A percentile compares a stretch with the other conserved stretches of the same genome.
Conservation (phyloP, 2,329 filamentous ascomycete species). For the Trichoderma sp. region DNA sequence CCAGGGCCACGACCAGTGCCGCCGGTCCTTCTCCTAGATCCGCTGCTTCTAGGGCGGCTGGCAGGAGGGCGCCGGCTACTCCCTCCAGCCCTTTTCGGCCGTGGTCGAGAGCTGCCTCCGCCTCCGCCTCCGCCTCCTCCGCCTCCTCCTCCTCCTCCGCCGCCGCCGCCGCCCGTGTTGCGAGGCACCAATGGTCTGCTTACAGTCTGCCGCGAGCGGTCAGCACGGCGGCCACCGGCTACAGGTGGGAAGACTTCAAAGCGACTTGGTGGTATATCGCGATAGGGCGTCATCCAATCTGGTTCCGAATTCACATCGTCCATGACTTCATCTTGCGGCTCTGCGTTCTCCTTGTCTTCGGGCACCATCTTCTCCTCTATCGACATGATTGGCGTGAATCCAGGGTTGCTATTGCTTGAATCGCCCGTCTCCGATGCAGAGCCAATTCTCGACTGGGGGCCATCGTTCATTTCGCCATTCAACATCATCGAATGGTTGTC, state of each 20-base stretch:
- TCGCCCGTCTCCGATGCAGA: conserved; percentile 6
- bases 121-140: too few species aligned
- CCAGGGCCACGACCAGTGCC: conserved; percentile 63
- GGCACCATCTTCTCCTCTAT: conserved; percentile 31
- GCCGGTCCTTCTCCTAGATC: conserved; percentile 54
- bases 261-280: conserved; percentile 62
- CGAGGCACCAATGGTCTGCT: conserved; percentile 39
- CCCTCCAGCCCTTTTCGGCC: conserved; percentile 39
- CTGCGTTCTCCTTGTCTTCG: conserved; percentile 35
- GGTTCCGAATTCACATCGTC: conserved; percentile 30
- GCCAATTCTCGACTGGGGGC: conserved; percentile 13
- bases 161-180: conserved; percentile 25
- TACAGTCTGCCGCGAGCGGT: conserved; percentile 43
- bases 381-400: conserved; percentile 27
- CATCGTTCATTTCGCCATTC: conserved; percentile 26
- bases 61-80: conserved; percentile 32
- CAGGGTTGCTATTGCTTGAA: conserved; percentile 6
- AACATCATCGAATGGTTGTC: conserved; percentile 21
- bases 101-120: conserved; percentile 36
- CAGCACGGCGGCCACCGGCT: conserved; percentile 45
- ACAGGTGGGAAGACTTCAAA: conserved; percentile 77
- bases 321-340: conserved; percentile 28
- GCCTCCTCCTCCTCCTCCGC: too few species aligned
- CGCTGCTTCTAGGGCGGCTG: conserved; percentile 41
- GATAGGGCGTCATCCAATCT: conserved; percentile 49